Conservation (phyloP, 495 filamentous ascomycete species). For the Hypoxylon intermedium region DNA sequence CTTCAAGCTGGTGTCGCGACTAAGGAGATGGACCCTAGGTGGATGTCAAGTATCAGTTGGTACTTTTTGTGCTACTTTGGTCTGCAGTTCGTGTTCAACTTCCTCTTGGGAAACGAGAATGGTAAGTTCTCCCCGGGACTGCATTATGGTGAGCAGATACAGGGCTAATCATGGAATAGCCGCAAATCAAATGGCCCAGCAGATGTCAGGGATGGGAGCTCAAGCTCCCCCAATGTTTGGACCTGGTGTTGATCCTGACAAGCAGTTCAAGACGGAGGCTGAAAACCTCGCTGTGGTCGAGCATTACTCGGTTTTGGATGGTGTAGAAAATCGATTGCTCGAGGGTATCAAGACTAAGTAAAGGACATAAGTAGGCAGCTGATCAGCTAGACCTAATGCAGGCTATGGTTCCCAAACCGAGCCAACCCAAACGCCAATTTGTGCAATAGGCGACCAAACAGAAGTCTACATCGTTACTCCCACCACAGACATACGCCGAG, state of each 20-base stretch:
- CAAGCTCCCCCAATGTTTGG: constrained; percentile 76
- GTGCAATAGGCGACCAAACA: constrained; percentile 6
- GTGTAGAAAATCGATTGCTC: constrained; percentile 83
- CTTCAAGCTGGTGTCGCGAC: constrained; percentile 95
- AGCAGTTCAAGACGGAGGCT: constrained; percentile 86
- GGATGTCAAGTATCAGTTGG: constrained; percentile 98
- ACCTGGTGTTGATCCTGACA: constrained; percentile 93
- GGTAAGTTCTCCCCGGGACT: constrained; percentile 59
- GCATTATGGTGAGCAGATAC: not conserved
- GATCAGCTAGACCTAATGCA: constrained; percentile 32
- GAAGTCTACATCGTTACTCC: constrained; percentile 42
- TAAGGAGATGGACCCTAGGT: constrained; percentile 92
- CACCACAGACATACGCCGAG: constrained; percentile 63
- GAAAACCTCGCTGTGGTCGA: constrained; percentile 96
- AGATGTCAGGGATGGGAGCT: constrained; percentile 85
- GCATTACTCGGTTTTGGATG: constrained; percentile 87
- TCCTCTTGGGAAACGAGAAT: constrained; percentile 94
- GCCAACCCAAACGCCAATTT: constrained; percentile 11
- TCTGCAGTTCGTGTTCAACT: constrained; percentile 96
- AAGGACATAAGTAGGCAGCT: constrained; percentile 7
- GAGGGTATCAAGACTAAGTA: constrained; percentile 54
- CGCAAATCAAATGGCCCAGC: constrained; percentile 91
- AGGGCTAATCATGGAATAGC: constrained; percentile 58
- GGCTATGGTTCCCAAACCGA: not conserved
- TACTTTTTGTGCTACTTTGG: constrained; percentile 98